Evolutionary conservation across 2,329 filamentous ascomycete species (phyloP).

Genomic region (Bertia moriformis): DNA sequence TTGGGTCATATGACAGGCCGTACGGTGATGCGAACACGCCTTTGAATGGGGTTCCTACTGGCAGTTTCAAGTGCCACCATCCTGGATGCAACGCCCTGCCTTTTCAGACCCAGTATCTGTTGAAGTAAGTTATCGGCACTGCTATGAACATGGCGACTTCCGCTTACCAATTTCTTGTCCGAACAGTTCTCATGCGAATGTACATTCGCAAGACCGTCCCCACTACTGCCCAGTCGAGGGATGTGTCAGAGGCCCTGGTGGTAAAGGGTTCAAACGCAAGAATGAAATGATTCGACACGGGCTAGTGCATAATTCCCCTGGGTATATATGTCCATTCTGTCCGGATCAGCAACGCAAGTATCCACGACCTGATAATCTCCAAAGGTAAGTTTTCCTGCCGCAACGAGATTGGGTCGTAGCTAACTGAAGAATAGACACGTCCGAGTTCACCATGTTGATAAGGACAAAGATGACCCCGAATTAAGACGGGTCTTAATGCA

Average conservation of each 20-base stretch:
- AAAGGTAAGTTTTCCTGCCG: constrained; percentile 48
- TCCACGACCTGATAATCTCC: constrained; percentile 85
- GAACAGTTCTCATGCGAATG: constrained; percentile 70
- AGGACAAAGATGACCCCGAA: constrained; percentile 70
- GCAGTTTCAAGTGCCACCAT: constrained; percentile 34
- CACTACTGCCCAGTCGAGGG: constrained; percentile 51
- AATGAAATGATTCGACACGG: constrained; percentile 66
- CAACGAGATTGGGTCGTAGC: constrained; percentile 10
- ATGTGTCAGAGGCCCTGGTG: constrained; percentile 47
- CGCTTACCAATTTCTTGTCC: constrained; percentile 29
- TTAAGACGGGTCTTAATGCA: constrained; percentile 76
- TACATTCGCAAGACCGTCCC: constrained; percentile 50
- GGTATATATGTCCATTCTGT: constrained; percentile 93
- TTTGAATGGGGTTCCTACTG: constrained; percentile 9
- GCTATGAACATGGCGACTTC: not conserved
- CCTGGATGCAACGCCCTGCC: constrained; percentile 39
- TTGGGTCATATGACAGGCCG: constrained; percentile 9
- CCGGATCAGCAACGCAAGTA: constrained; percentile 88
- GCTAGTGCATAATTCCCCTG: constrained; percentile 82
- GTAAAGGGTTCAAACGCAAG: constrained; percentile 58
- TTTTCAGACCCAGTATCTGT: constrained; percentile 50
- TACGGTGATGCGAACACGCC: constrained; percentile 4
- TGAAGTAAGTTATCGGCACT: constrained; percentile 31
- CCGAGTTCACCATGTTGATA: constrained; percentile 78
- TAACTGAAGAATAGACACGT: constrained; percentile 53